Percentiles rank a stretch among this genome's conserved stretches.
phyloP scores from a whole-genome alignment of 1,284 basidiomycete species.

The Cutaneotrichosporon sp. region DNA sequence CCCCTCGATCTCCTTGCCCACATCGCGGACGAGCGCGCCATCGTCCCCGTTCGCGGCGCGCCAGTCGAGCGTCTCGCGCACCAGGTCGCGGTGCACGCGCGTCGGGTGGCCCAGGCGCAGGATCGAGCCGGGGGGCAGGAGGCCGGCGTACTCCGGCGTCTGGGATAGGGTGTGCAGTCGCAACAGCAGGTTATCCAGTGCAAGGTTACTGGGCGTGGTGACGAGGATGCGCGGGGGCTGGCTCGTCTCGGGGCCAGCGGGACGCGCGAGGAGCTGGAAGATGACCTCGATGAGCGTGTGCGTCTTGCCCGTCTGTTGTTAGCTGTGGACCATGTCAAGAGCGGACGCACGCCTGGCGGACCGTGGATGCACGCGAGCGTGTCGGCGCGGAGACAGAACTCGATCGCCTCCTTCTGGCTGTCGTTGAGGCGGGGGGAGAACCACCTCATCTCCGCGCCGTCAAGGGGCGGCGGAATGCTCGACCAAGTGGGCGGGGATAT shows the following conservation, averaged over 20 bases:
- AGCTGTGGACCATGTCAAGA: not conserved
- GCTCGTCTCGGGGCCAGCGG: slow-evolving; percentile 30
- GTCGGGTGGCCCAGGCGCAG: slow-evolving; percentile 92
- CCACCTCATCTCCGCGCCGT: slow-evolving; percentile 58
- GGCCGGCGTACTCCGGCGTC: slow-evolving; percentile 27
- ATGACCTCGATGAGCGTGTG: slow-evolving; percentile 89
- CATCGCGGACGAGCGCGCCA: slow-evolving; percentile 77
- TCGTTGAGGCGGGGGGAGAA: slow-evolving; percentile 76
- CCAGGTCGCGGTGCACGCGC: slow-evolving; percentile 75
- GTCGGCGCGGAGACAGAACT: slow-evolving; percentile 51
- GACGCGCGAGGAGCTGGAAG: slow-evolving; percentile 67
- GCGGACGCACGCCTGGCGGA: slow-evolving; percentile 71
- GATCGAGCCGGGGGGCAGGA: slow-evolving; percentile 55
- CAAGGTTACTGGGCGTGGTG: slow-evolving; percentile 54
- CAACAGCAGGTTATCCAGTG: slow-evolving; percentile 78
- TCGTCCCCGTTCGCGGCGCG: slow-evolving; percentile 76
- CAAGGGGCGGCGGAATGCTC: slow-evolving; percentile 6
- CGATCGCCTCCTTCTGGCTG: slow-evolving; percentile 75
- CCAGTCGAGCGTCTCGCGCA: slow-evolving; percentile 82
- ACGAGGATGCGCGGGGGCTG: slow-evolving; percentile 58
- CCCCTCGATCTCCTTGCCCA: slow-evolving; percentile 77
- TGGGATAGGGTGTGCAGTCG: slow-evolving; percentile 58
- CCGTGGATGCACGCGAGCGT: slow-evolving; percentile 95
- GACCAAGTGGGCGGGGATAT: slow-evolving; percentile 52
- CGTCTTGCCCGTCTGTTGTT: slow-evolving; percentile 74